phyloP scores from a whole-genome alignment of 345 rosid species.

The Crucihimalaya himalaica region DNA sequence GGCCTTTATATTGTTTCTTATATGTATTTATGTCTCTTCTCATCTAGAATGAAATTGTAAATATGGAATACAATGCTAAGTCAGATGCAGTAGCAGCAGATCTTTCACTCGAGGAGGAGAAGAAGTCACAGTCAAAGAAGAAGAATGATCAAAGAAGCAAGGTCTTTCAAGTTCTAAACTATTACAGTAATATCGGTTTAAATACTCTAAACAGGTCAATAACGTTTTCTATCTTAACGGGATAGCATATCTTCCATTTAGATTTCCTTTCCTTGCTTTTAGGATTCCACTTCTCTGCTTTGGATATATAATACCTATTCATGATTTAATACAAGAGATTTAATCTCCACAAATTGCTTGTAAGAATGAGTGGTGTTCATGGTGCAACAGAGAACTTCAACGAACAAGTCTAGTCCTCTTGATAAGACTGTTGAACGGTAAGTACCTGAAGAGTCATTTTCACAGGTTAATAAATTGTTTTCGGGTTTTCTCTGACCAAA shows the following conservation, averaged over 20 bases:
- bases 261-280: neutral
- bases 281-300: neutral
- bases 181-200: neutral
- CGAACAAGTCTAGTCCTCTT: neutral
- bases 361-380: slow-evolving; percentile 18
- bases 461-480: neutral
- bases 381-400: slow-evolving; percentile 27
- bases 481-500: slow-evolving; percentile 12
- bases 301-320: neutral
- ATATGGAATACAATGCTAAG: neutral
- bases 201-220: neutral
- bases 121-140: slow-evolving; percentile 10
- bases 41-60: neutral
- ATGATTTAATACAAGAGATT: neutral
- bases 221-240: neutral
- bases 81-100: slow-evolving; percentile 8
- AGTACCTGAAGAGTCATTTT: slow-evolving; percentile 5
- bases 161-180: slow-evolving; percentile 9
- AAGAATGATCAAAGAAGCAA: slow-evolving; percentile 11
- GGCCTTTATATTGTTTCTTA: neutral
- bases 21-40: neutral
- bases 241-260: neutral
- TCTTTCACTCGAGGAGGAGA: slow-evolving; percentile 1
- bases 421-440: slow-evolving; percentile 25
- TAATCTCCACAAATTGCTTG: neutral